Evolutionary conservation across 225 moss, liverwort and hornwort genomes (phyloP).

Genomic region (Antitrichia curtipendula): DNA sequence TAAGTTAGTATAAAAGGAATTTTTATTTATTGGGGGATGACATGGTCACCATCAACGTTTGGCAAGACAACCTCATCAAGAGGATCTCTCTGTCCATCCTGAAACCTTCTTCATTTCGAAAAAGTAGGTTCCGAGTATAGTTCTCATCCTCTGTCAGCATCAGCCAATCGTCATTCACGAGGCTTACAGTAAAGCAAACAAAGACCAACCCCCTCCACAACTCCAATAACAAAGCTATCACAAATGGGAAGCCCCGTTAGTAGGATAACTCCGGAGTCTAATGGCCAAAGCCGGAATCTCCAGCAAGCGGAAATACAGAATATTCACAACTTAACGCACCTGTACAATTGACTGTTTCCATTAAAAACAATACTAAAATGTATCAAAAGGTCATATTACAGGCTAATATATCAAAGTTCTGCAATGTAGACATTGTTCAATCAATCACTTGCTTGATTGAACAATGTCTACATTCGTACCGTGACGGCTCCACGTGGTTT

Average conservation of each 20-base stretch:
- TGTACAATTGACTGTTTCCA: fast-evolving
- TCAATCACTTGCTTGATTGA: neutral
- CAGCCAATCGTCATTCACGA: neutral
- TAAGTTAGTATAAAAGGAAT: fast-evolving
- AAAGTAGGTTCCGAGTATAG: neutral
- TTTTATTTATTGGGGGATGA: too few species aligned
- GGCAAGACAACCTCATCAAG: neutral
- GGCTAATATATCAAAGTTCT: fast-evolving
- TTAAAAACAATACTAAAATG: fast-evolving
- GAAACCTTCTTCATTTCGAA: too few species aligned
- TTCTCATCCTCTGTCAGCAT: too few species aligned
- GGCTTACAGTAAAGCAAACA: neutral
- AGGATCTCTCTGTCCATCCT: too few species aligned
- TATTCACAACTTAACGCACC: fast-evolving
- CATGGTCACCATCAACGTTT: too few species aligned
- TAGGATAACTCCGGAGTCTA: too few species aligned
- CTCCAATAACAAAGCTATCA: neutral
- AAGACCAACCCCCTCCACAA: fast-evolving
- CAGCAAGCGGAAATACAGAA: fast-evolving
- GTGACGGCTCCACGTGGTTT: neutral
- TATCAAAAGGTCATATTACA: neutral
- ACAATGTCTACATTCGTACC: neutral
- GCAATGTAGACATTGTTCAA: neutral
- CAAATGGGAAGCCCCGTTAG: too few species aligned
- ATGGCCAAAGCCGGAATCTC: too few species aligned